A percentile compares a stretch with the other conserved stretches of the same genome.
phyloP scores from a whole-genome alignment of 495 filamentous ascomycete species.

The Annulohypoxylon bovei region DNA sequence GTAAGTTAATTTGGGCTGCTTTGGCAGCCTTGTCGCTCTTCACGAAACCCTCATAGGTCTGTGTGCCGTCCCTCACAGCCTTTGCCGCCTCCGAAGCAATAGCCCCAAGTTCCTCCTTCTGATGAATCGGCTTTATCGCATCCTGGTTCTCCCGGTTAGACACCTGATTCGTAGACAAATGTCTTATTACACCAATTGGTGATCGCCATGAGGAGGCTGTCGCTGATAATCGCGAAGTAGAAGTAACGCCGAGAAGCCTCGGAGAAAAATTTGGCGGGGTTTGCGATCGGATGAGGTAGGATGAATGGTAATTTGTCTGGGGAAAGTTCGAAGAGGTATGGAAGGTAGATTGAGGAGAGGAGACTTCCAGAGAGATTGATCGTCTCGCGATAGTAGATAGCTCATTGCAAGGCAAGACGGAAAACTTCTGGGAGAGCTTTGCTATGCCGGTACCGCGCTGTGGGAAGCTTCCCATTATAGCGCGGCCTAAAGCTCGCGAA shows the following conservation, averaged over 20 bases:
- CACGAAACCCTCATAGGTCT: constrained; percentile 35
- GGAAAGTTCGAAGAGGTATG: constrained; percentile 8
- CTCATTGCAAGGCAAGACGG: constrained; percentile 11
- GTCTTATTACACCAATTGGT: constrained; percentile 16
- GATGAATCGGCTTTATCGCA: constrained; percentile 6
- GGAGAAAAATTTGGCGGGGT: constrained; percentile 30
- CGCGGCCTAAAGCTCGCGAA: constrained; percentile 41
- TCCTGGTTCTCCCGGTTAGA: constrained; percentile 13
- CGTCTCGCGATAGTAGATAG: constrained; percentile 13
- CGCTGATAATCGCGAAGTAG: constrained; percentile 11
- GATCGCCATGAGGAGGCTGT: constrained; percentile 27
- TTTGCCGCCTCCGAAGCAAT: constrained; percentile 10
- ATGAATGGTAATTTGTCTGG: constrained; percentile 12
- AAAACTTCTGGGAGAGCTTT: constrained; percentile 27
- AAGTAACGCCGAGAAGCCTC: constrained; percentile 40
- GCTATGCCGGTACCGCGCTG: constrained; percentile 38
- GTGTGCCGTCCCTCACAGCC: constrained; percentile 8
- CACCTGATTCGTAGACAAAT: constrained; percentile 19
- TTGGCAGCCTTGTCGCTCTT: constrained; percentile 77
- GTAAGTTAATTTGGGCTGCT: constrained; percentile 89
- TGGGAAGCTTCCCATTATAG: constrained; percentile 28
- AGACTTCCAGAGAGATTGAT: constrained; percentile 8
- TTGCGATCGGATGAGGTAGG: constrained; percentile 25
- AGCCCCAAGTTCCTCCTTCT: constrained; percentile 16
- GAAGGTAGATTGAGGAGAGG: constrained; percentile 8